Evolutionary conservation across 345 rosid genomes (phyloP), one percentile per base, ranked within the genome.

Genomic region (Brassica rapa): DNA sequence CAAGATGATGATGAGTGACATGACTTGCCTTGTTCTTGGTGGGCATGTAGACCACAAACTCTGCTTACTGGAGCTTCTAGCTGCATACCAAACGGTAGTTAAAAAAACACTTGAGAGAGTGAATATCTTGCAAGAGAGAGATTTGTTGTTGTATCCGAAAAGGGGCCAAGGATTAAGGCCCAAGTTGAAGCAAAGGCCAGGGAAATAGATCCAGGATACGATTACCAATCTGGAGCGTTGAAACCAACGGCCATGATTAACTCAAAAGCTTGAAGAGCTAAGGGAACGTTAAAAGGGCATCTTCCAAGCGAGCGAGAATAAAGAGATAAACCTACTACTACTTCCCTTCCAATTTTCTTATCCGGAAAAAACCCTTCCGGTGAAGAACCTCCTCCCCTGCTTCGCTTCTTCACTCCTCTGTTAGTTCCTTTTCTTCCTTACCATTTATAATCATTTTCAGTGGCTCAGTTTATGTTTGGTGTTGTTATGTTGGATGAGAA

Each of bases 21-120:
- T 27, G 30, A 67, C 69, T 75, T 69, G 84, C 97, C 89, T 89
- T 90, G 84, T 90, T 94, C 89, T 92, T 92, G 70, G 86, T 92
- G 51, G 94, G 96, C 86, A 94, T 77, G 77, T 94, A 92, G 70
- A 27, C 30, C 30, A 27, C 30, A 27, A 27, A 27, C 30, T 27
- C 30, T 27, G 30, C 30, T 27, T 27, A 27, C 30, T 0, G 30
- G 30, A 27, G 30, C 30, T 27, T 27, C 30, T 27, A 27, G 30
- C 30, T 27, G 30, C 30, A 27, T 27, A 27, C 30, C 30, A 27
- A 27, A 27, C 30, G 30, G 30, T 27, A 27, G 30, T 27, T 27
- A 27, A 27, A 27, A 27, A 27, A 27, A 27, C 30, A 27, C 30
- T 27, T 27, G 30, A 27, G 30, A 27, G 30, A 27, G 30, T 27